Percentiles rank a stretch among this genome's conserved stretches.
phyloP scores from a whole-genome alignment of 202 grass and related monocot species.

The Eragrostis tef region DNA sequence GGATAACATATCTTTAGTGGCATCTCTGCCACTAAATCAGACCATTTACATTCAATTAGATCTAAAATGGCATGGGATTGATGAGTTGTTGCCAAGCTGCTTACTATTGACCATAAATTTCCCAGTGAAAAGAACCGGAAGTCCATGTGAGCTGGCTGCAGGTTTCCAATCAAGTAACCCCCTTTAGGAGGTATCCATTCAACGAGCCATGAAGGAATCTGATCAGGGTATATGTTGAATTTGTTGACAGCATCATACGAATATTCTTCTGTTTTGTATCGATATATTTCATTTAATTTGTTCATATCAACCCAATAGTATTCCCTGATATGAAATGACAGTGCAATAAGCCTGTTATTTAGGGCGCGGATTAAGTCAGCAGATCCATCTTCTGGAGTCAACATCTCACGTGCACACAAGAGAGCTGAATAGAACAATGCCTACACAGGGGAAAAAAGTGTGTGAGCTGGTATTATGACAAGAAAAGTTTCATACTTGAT shows the following conservation, averaged over 20 bases:
- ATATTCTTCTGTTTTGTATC: slow-evolving; percentile 91
- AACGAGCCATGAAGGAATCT: slow-evolving; percentile 80
- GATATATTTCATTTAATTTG: slow-evolving; percentile 86
- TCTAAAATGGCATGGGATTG: slow-evolving; percentile 81
- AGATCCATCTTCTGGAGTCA: slow-evolving; percentile 73
- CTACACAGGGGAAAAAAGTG: slow-evolving; percentile 56
- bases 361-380: slow-evolving; percentile 77
- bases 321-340: slow-evolving; percentile 85
- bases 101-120: slow-evolving; percentile 85
- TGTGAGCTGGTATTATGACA: slow-evolving; percentile 13
- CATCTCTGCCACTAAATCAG: slow-evolving; percentile 80
- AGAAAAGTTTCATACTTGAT: neutral
- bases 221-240: slow-evolving; percentile 93
- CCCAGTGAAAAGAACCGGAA: slow-evolving; percentile 84
- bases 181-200: slow-evolving; percentile 82
- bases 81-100: slow-evolving; percentile 63
- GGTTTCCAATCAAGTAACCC: slow-evolving; percentile 86
- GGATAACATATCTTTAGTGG: slow-evolving; percentile 89
- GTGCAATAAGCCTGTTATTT: slow-evolving; percentile 80
- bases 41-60: slow-evolving; percentile 81
- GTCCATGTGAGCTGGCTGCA: slow-evolving; percentile 89
- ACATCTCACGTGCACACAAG: slow-evolving; percentile 77
- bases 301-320: slow-evolving; percentile 86
- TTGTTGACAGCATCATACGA: slow-evolving; percentile 87
- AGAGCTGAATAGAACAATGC: slow-evolving; percentile 86